These are phyloP conservation scores for Neurospora cerealis DNA, from an alignment of 495 filamentous ascomycete species.

Conservation along the genomic window DNA sequence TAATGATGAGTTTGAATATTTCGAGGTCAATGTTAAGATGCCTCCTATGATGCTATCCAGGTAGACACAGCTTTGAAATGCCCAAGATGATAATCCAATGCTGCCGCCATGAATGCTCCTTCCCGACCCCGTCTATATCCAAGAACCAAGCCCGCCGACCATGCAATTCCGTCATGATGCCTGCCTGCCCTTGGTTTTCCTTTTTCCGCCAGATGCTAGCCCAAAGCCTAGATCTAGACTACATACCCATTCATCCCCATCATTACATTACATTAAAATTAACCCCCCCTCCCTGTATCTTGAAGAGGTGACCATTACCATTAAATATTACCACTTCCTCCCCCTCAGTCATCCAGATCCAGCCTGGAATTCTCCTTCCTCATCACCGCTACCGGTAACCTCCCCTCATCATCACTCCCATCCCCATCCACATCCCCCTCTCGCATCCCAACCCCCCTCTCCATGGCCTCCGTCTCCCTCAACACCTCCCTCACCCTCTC, in stretches of 20 bases:
- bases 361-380: not conserved
- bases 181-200: not conserved
- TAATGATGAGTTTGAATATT: not conserved
- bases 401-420: not conserved
- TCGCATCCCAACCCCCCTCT: not conserved
- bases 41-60: not conserved
- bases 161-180: not conserved
- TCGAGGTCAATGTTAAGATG: not conserved
- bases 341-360: not conserved
- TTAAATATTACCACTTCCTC: not conserved
- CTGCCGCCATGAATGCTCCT: not conserved
- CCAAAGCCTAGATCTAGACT: not conserved
- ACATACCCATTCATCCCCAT: not conserved
- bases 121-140: not conserved
- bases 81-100: not conserved
- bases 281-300: not conserved
- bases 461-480: conserved; percentile 4
- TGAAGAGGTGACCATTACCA: not conserved
- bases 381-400: not conserved
- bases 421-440: not conserved
- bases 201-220: not conserved
- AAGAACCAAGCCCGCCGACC: not conserved
- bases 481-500: conserved; percentile 59
- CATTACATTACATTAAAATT: not conserved
- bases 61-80: not conserved